Evolutionary conservation across 75 land plant species (phyloP).

Genomic region (Pseudotsuga menziesii): DNA sequence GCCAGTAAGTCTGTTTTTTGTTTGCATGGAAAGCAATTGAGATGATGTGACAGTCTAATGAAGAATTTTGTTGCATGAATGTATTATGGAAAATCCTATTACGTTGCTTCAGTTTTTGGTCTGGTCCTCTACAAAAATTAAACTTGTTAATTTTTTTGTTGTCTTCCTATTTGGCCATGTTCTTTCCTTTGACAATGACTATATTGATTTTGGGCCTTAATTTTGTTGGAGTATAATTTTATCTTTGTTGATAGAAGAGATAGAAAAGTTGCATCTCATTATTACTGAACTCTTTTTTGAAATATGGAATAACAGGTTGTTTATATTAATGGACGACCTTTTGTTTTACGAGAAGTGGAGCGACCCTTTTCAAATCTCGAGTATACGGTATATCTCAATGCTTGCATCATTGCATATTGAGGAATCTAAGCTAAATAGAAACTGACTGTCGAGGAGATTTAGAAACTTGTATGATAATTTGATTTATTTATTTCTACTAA

Average conservation of each 20-base stretch:
- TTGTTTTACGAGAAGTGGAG: constrained; percentile 94
- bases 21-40: not conserved
- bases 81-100: not conserved
- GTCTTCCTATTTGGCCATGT: not conserved
- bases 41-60: not conserved
- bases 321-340: constrained; percentile 94
- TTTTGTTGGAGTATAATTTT: not conserved
- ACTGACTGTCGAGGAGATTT: not conserved
- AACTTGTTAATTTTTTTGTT: not conserved
- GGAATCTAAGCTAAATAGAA: not conserved
- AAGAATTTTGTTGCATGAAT: not conserved
- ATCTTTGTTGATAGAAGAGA: not conserved
- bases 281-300: not conserved
- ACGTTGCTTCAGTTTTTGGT: not conserved
- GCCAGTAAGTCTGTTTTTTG: constrained; percentile 48
- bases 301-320: constrained; percentile 52
- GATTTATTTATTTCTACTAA: not conserved
- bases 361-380: constrained; percentile 95
- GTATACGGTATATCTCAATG: constrained; percentile 71
- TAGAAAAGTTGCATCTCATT: not conserved
- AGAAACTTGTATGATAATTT: not conserved
- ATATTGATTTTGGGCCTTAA: not conserved
- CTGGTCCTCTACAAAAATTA: not conserved
- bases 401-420: not conserved
- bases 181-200: not conserved